These are phyloP conservation scores for Starmera amethionina DNA, from an alignment of 805 yeast species.

Conservation along the genomic window DNA sequence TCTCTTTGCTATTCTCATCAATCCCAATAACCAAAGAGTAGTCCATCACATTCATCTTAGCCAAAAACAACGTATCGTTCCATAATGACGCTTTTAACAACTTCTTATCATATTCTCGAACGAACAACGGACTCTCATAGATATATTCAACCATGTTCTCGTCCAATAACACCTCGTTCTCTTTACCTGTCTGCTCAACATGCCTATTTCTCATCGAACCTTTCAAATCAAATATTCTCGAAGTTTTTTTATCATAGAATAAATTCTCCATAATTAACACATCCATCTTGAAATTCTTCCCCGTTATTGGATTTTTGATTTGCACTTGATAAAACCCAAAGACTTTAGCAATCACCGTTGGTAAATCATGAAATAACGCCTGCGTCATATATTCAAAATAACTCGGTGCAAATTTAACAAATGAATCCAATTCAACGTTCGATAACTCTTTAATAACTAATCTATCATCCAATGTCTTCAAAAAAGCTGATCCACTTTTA, in stretches of 20 bases:
- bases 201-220: conserved; percentile 98
- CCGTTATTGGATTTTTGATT: conserved; percentile 67
- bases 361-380: conserved; percentile 88
- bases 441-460: conserved; percentile 84
- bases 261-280: conserved; percentile 92
- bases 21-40: conserved; percentile 92
- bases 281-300: conserved; percentile 76
- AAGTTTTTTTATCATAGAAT: conserved; percentile 72
- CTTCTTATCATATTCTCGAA: conserved; percentile 83
- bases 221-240: conserved; percentile 87
- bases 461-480: conserved; percentile 86
- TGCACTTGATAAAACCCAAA: conserved; percentile 95
- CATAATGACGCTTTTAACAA: conserved; percentile 79
- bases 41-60: conserved; percentile 98
- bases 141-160: conserved; percentile 98
- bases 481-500: conserved; percentile 88
- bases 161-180: conserved; percentile 87
- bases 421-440: conserved; percentile 83
- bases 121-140: conserved; percentile 91
- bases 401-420: conserved; percentile 91
- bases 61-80: conserved; percentile 89
- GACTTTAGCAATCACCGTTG: conserved; percentile 88
- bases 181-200: conserved; percentile 92
- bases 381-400: conserved; percentile 95
- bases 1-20: conserved; percentile 52